A percentile compares a stretch with the other conserved stretches of the same genome.
phyloP scores from a whole-genome alignment of 192 early-diverging fungal species.

The Haplosporangium gracile region DNA sequence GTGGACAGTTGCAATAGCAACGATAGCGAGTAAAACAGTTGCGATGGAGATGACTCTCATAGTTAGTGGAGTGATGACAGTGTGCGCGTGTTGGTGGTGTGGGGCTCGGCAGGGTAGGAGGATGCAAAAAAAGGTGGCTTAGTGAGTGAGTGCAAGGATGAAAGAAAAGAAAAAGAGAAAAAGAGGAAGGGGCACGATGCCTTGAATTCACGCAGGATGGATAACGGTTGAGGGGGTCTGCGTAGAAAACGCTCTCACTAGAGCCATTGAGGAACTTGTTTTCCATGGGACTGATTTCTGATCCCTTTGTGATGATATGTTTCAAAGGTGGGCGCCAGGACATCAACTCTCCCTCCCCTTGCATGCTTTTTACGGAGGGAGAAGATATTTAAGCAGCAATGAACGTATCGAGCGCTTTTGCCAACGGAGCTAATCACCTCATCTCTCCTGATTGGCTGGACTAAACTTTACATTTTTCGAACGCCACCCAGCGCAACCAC shows the following conservation, averaged over 20 bases:
- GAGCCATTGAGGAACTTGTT: not conserved
- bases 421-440: not conserved
- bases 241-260: not conserved
- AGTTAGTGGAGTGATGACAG: too few relatives aligned
- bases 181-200: not conserved
- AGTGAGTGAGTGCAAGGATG: not conserved
- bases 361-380: not conserved
- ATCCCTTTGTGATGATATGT: not conserved
- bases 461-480: not conserved
- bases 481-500: not conserved
- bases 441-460: not conserved
- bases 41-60: too few relatives aligned
- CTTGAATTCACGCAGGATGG: too few relatives aligned
- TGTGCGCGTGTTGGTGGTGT: too few relatives aligned
- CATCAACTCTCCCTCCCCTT: not conserved
- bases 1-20: too few relatives aligned
- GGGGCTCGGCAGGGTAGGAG: too few relatives aligned
- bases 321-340: not conserved
- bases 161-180: not conserved
- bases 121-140: not conserved
- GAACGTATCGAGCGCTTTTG: too few relatives aligned
- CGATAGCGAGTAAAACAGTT: too few relatives aligned
- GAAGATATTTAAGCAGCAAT: not conserved
- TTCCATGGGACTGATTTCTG: too few relatives aligned
- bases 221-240: not conserved